These are phyloP conservation scores for Microsporum canis DNA, from an alignment of 2,329 filamentous ascomycete genomes.

Conservation along the genomic window DNA sequence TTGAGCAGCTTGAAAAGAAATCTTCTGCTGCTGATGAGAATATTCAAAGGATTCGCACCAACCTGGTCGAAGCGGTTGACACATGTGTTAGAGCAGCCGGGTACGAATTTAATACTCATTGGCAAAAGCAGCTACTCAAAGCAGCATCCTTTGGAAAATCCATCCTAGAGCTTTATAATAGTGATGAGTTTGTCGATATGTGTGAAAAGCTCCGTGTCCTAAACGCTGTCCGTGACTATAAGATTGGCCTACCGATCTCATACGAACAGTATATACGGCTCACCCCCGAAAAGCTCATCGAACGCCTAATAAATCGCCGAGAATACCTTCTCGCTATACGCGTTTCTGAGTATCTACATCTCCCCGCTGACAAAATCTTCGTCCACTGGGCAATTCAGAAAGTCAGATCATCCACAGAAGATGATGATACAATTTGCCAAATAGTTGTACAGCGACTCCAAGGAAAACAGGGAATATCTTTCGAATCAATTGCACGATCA, in stretches of 20 bases:
- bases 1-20: constrained; percentile 80
- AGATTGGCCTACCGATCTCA: constrained; percentile 78
- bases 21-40: constrained; percentile 97
- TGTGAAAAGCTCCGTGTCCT: constrained; percentile 86
- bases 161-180: constrained; percentile 92
- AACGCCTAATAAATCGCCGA: constrained; percentile 73
- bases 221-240: constrained; percentile 84
- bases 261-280: constrained; percentile 90
- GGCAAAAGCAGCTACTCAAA: constrained; percentile 93
- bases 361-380: constrained; percentile 82
- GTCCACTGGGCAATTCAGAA: constrained; percentile 96
- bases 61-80: constrained; percentile 84
- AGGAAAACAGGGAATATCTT: constrained; percentile 85
- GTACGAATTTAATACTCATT: constrained; percentile 77
- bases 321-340: constrained; percentile 85
- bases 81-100: constrained; percentile 87
- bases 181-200: constrained; percentile 98
- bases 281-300: constrained; percentile 77
- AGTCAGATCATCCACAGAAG: constrained; percentile 69
- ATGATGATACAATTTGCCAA: constrained; percentile 78
- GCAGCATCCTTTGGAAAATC: constrained; percentile 97
- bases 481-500: constrained; percentile 82
- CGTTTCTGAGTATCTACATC: constrained; percentile 72
- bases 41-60: constrained; percentile 82
- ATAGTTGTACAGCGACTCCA: constrained; percentile 77